Percentiles rank a stretch among this genome's conserved stretches.
phyloP scores from a whole-genome alignment of 2,329 filamentous ascomycete genomes.

The Acrocalymma vagum region DNA sequence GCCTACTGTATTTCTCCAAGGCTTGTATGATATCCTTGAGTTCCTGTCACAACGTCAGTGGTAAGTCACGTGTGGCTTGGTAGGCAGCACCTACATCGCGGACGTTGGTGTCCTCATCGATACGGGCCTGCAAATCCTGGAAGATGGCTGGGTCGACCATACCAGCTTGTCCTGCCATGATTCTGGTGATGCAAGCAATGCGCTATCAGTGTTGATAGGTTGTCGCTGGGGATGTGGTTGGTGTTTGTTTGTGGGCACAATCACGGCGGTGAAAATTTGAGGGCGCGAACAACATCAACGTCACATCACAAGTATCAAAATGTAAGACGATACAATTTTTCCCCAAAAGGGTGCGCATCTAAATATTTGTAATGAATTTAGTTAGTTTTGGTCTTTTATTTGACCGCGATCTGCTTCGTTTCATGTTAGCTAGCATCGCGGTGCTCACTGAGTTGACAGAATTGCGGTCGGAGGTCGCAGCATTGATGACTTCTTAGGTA shows the following conservation, averaged over 20 bases:
- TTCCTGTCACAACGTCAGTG: constrained; percentile 58
- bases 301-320: constrained; percentile 17
- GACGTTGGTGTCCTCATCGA: constrained; percentile 85
- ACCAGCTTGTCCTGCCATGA: constrained; percentile 47
- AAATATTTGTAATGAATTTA: no score
- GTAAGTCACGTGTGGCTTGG: constrained; percentile 32
- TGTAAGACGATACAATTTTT: no score
- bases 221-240: constrained; percentile 3
- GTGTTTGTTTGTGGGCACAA: constrained; percentile 13
- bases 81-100: constrained; percentile 67
- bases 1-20: constrained; percentile 76
- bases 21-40: constrained; percentile 82
- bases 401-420: no score
- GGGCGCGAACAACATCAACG: constrained; percentile 11
- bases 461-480: no score
- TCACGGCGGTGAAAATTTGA: constrained; percentile 18
- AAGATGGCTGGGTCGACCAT: constrained; percentile 87
- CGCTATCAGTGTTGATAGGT: constrained; percentile 4
- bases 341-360: no score
- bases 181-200: constrained; percentile 1
- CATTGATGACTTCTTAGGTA: no score
- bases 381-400: no score
- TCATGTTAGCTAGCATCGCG: no score
- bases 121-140: constrained; percentile 83
- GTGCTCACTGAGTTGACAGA: no score